These are phyloP conservation scores for Colletotrichum noveboracense DNA, from an alignment of 2,329 filamentous ascomycete genomes.

Conservation along the genomic window DNA sequence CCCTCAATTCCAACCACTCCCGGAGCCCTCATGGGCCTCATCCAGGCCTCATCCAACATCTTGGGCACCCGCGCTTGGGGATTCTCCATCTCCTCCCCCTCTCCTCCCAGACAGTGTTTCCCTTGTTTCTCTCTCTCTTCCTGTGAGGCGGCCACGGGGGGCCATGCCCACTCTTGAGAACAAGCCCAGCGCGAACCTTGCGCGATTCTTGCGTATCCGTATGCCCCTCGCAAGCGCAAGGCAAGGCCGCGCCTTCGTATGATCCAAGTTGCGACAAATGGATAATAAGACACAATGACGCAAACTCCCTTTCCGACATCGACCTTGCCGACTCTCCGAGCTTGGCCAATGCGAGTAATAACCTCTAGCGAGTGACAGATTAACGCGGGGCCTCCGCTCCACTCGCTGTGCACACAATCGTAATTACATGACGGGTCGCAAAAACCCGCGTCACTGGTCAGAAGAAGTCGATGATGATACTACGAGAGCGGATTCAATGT, in stretches of 20 bases:
- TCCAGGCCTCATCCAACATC: neutral
- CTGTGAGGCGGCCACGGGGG: neutral
- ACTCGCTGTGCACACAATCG: constrained; percentile 8
- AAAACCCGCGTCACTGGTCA: neutral
- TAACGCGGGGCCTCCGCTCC: neutral
- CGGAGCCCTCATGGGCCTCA: neutral
- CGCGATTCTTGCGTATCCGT: neutral
- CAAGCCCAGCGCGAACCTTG: neutral
- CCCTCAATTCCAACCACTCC: neutral
- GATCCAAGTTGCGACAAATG: neutral
- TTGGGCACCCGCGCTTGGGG: constrained; percentile 7
- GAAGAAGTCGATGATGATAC: neutral
- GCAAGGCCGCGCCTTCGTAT: neutral
- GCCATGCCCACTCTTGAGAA: neutral
- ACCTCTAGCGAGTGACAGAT: constrained; percentile 20
- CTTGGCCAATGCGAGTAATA: constrained; percentile 7
- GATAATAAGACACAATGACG: neutral
- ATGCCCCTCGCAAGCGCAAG: neutral
- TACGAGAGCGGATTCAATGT: neutral
- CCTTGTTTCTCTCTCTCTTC: neutral
- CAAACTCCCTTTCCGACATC: neutral
- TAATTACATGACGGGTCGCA: neutral
- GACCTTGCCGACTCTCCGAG: neutral
- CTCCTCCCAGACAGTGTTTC: neutral
- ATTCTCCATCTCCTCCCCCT: neutral